Conservation (phyloP, 345 rosid species). For the Diplotaxis tenuifolia region DNA sequence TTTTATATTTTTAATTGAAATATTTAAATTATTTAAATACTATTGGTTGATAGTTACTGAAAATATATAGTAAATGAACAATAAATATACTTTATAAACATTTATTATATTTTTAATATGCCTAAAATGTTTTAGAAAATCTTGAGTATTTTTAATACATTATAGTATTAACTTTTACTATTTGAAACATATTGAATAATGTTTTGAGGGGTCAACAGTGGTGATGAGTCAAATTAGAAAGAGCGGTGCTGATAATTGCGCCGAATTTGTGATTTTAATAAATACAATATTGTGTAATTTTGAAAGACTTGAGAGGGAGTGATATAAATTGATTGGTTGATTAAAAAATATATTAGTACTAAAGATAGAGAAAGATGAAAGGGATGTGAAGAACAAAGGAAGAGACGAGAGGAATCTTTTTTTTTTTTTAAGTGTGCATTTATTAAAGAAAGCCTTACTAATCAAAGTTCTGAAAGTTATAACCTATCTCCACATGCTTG, state of each 20-base stretch:
- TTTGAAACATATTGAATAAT: neutral
- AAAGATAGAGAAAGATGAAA: slow-evolving; percentile 14
- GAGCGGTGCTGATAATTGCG: neutral
- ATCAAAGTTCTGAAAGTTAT: slow-evolving; percentile 7
- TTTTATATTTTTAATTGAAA: too few species aligned
- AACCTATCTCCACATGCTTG: neutral
- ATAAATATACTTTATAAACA: too few species aligned
- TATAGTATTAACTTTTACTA: too few species aligned
- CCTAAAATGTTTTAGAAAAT: too few species aligned
- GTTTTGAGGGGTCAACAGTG: neutral
- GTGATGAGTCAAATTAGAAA: neutral
- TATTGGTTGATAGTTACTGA: too few species aligned
- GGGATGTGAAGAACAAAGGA: slow-evolving; percentile 34
- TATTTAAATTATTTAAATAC: too few species aligned
- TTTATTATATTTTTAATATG: too few species aligned
- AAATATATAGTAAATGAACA: too few species aligned
- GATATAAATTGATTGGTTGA: neutral
- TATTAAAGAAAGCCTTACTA: neutral
- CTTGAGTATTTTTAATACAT: too few species aligned
- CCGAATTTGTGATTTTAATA: slow-evolving; percentile 1
- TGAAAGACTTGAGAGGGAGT: slow-evolving; percentile 2
- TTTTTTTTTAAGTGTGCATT: slow-evolving; percentile 11
- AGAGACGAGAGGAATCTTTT: slow-evolving; percentile 41
- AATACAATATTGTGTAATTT: neutral
- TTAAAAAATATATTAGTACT: neutral